Evolutionary conservation across 345 rosid genomes (phyloP), one percentile per base, ranked within the genome.

Genomic region (Citrus cavaleriei): DNA sequence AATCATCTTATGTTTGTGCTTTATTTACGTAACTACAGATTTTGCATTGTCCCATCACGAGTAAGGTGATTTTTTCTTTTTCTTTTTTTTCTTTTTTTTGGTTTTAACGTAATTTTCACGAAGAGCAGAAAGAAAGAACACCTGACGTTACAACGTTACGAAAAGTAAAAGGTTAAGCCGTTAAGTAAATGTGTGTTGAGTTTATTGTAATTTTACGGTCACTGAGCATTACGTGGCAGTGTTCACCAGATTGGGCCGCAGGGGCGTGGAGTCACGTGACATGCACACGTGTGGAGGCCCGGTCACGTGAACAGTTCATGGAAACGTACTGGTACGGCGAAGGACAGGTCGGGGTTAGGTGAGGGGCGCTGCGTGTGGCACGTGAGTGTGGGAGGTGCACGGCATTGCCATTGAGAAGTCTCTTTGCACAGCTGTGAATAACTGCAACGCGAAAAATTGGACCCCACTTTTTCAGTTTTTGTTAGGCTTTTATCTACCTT

Each of bases 321-420:
- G 25, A 70, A 69, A 70, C 70, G 67, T 49, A 70, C 64, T 38
- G 32, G 86, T 85, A 83, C 87, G 87, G 89, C 49, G 65, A 78
- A 72, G 86, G 83, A 84, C 85, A 68, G 83, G 83, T 81, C 82
- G 58, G 68, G 38, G 73, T 83, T 80, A 6, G 77, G 81, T 63
- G 24, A 40, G 75, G 58, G 77, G 51, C 7, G 81, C 46, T 10
- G 70, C 59, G 82, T 66, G 70, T 49, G 80, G 83, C 76, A 46
- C 79, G 83, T 79, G 88, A 69, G 78, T 66, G 71, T 64, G 68
- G 74, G 70, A 25, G 57, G 1, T 35, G 73, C 2, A 24, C 68
- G 68, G 57, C 42, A 25, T 6, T 34, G 35, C 5, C 6, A 34
- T 5, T 12, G 42, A 55, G 64, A 58, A 34, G 73, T 72, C 62